These are phyloP conservation scores for Pholiota microspora DNA, from an alignment of 768 basidiomycete species.

Conservation along the genomic window DNA sequence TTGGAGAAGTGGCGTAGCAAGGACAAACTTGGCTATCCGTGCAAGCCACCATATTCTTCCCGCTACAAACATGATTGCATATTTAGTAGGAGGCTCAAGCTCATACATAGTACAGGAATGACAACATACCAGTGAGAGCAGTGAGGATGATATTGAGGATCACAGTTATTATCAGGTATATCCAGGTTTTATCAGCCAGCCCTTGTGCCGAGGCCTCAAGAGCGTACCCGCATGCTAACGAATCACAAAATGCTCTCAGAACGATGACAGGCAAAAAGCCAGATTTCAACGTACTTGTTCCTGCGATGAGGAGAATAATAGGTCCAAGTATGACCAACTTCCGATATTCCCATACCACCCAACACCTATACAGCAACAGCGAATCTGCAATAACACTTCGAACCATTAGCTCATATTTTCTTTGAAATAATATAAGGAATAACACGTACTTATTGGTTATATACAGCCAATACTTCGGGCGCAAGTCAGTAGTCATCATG, in stretches of 20 bases:
- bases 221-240: constrained; percentile 20
- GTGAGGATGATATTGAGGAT: constrained; percentile 33
- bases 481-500: constrained; percentile 19
- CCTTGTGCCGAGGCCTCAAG: constrained; percentile 16
- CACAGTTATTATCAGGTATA: constrained; percentile 32
- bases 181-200: constrained; percentile 25
- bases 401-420: neutral
- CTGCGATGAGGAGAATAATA: constrained; percentile 26
- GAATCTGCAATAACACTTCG: constrained; percentile 30
- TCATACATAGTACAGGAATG: neutral
- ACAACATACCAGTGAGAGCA: constrained; percentile 29
- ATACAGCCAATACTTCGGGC: constrained; percentile 34
- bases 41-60: constrained; percentile 35
- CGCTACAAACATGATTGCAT: constrained; percentile 22
- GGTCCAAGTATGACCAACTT: constrained; percentile 27
- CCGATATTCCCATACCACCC: constrained; percentile 34
- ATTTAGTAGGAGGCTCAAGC: neutral
- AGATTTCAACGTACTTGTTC: constrained; percentile 26
- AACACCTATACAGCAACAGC: constrained; percentile 36
- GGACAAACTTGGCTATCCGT: constrained; percentile 21
- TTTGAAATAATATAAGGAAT: neutral
- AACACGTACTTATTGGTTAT: constrained; percentile 36
- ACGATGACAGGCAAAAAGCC: neutral
- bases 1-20: constrained; percentile 26
- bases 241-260: neutral